Base-by-base conservation (phyloP, 2,329 filamentous ascomycete genomes). In the Pseudogymnoascus sp. region DNA sequence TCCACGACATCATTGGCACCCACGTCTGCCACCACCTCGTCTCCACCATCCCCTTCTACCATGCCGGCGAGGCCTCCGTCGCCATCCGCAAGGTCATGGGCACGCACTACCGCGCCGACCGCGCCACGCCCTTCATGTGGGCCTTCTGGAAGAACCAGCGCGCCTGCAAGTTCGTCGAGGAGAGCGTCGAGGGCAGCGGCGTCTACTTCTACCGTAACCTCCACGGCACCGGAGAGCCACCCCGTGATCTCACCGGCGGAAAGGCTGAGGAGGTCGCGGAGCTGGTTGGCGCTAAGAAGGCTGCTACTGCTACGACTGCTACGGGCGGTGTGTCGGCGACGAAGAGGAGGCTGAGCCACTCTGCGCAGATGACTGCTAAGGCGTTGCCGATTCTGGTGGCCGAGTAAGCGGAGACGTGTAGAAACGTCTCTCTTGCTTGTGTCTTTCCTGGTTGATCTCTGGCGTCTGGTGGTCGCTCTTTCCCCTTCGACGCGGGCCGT, bases 1-100 rank as follows among this genome's bases (percentile, higher is more conserved):
- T 87, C 77, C 85, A 87, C 72, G 80, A 81, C 65, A 86, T 86
- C 70, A 83, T 85, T 55, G 83, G 84, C 64, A 80, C 80, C 61
- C 84, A 87, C 67, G 84, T 87, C 2, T 75, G 85, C 8, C 84
- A 87, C 72, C 84, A 87, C 67, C 74, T 83, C 12, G 82, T 84
- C 72, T 79, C 82, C 74, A 79, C 74, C 66, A 84, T 85, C 39
- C 82, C 83, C 4, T 84, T 84, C 70, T 86, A 86, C 74, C 75
- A 83, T 66, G 81, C 81, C 17, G 76, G 79, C 61, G 78, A 83
- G 69, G 82, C 82, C 8, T 82, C 81, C 15, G 74, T 79, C 63
- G 80, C 82, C 12, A 81, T 85, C 66, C 76, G 76, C 68, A 78
- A 78, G 4, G 72, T 85, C 13, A 77, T 85, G 10, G 82, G 82